Conservation (phyloP, 2,329 filamentous ascomycete species). For the Aspergillus bombycis region DNA sequence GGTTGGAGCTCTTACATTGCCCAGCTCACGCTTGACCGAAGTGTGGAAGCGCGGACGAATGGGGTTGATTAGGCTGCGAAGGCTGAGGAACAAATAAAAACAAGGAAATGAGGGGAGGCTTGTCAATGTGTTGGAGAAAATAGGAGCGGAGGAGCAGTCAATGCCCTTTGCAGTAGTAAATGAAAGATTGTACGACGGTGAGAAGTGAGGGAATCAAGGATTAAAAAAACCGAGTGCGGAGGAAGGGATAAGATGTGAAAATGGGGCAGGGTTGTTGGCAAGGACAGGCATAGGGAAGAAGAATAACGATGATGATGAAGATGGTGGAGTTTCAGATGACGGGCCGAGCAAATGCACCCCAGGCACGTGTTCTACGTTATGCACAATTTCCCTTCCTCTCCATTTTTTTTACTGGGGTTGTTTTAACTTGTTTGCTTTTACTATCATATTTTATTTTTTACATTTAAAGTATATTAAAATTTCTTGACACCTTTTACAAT, state of each 20-base stretch:
- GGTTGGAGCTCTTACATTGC: slow-evolving; percentile 19
- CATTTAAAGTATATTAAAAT: neutral
- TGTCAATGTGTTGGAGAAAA: neutral
- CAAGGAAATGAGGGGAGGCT: slow-evolving; percentile 4
- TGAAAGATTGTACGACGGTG: neutral
- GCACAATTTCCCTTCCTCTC: neutral
- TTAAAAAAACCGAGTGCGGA: neutral
- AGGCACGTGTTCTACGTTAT: slow-evolving; percentile 3
- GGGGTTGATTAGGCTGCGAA: neutral
- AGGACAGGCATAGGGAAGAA: slow-evolving; percentile 2
- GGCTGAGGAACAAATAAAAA: slow-evolving; percentile 1
- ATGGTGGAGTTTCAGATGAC: slow-evolving; percentile 6
- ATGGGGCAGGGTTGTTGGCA: slow-evolving; percentile 1
- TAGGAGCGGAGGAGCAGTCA: slow-evolving; percentile 5
- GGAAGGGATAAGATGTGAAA: neutral
- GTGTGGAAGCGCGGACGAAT: slow-evolving; percentile 6
- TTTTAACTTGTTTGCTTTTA: neutral
- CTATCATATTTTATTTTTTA: neutral
- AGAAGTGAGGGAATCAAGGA: neutral
- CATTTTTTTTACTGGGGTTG: neutral
- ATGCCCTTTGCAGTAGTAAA: neutral
- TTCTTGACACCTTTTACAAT: neutral
- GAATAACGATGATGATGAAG: slow-evolving; percentile 7
- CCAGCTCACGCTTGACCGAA: neutral
- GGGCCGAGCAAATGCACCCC: slow-evolving; percentile 6